A percentile compares a stretch with the other conserved stretches of the same genome.
Conservation (phyloP, 768 basidiomycete species). For the Suillus brevipes region DNA sequence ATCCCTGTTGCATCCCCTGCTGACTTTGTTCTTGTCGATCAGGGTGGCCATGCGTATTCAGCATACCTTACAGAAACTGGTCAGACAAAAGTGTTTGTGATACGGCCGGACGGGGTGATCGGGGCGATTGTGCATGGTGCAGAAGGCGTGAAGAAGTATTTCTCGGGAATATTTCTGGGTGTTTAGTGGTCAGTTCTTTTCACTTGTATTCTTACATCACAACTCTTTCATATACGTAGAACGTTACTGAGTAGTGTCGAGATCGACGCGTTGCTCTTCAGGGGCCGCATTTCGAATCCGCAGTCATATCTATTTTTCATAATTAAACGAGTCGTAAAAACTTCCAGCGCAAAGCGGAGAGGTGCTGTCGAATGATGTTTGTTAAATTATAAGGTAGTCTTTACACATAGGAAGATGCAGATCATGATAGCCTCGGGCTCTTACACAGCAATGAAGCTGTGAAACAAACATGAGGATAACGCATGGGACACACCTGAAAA, state of each 20-base stretch:
- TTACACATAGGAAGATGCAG: too few species aligned
- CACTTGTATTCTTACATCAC: background rate
- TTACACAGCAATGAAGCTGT: too few species aligned
- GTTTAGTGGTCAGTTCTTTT: background rate
- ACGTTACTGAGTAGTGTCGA: background rate
- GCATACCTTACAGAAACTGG: constrained; percentile 35
- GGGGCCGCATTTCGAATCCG: too few species aligned
- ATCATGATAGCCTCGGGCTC: too few species aligned
- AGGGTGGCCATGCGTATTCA: constrained; percentile 34
- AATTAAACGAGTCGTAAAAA: too few species aligned
- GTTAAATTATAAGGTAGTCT: too few species aligned
- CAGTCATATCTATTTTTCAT: too few species aligned
- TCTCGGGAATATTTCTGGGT: background rate
- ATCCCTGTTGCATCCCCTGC: constrained; percentile 11
- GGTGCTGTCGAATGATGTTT: too few species aligned
- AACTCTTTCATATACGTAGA: background rate
- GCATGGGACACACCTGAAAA: too few species aligned
- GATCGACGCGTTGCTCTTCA: too few species aligned
- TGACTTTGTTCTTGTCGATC: constrained; percentile 35
- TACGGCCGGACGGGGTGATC: constrained; percentile 22
- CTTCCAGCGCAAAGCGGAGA: too few species aligned
- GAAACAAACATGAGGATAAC: too few species aligned
- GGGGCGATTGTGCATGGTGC: constrained; percentile 32
- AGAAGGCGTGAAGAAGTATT: constrained; percentile 17
- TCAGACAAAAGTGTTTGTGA: constrained; percentile 30